Conservation (phyloP, 2,329 filamentous ascomycete genomes). For the Penicillium glabrum region DNA sequence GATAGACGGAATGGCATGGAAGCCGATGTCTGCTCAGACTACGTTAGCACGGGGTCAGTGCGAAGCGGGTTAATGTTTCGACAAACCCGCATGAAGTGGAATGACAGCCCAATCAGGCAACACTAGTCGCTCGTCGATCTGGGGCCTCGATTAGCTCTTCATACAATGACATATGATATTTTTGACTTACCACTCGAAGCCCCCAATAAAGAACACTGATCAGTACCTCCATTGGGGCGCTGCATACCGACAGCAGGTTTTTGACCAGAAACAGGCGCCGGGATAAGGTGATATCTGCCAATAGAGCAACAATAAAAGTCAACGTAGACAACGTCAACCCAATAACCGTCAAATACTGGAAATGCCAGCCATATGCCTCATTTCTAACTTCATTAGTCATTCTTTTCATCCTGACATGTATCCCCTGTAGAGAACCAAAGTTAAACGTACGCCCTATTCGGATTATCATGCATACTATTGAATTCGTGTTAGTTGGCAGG, state of each 20-base stretch:
- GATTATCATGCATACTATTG: conserved; percentile 42
- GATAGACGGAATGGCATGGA: conserved; percentile 55
- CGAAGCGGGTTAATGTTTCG: conserved; percentile 23
- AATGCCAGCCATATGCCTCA: conserved; percentile 64
- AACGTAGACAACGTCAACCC: conserved; percentile 57
- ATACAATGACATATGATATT: not conserved
- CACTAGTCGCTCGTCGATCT: conserved; percentile 51
- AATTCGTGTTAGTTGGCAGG: conserved; percentile 7
- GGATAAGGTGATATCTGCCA: conserved; percentile 57
- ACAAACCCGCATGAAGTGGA: conserved; percentile 38
- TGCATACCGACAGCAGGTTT: conserved; percentile 58
- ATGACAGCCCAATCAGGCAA: conserved; percentile 46
- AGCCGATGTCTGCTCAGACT: conserved; percentile 40
- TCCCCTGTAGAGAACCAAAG: not conserved
- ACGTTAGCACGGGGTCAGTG: not conserved
- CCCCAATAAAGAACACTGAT: conserved; percentile 64
- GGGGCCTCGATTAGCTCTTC: conserved; percentile 4
- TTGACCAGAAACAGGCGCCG: conserved; percentile 55
- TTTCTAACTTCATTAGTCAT: conserved; percentile 40
- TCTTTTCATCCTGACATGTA: not conserved
- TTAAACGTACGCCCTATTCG: conserved; percentile 42
- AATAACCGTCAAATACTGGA: conserved; percentile 65
- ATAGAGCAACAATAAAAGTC: conserved; percentile 55
- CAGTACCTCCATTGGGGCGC: conserved; percentile 60
- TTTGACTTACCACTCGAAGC: conserved; percentile 47